These are phyloP conservation scores for Thuidium tamariscinum DNA, from an alignment of 225 moss, liverwort and hornwort genomes.

Conservation along the genomic window DNA sequence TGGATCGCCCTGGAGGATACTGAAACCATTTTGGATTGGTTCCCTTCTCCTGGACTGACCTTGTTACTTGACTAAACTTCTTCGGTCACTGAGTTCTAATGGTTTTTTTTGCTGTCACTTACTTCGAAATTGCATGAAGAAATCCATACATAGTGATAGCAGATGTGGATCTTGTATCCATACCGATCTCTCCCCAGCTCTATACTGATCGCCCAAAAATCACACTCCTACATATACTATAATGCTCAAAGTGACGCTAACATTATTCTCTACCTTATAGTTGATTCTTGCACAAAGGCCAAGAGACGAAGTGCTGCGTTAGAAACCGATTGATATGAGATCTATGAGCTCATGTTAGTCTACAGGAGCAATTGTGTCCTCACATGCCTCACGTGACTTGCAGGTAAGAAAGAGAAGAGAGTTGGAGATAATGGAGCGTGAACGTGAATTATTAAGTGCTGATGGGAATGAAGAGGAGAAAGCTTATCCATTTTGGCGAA, in stretches of 20 bases:
- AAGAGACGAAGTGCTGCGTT: not conserved
- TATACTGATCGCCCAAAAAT: not conserved
- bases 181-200: not conserved
- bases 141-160: not conserved
- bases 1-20: not conserved
- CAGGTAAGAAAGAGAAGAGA: constrained; percentile 81
- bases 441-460: constrained; percentile 25
- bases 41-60: not conserved
- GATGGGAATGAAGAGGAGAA: constrained; percentile 27
- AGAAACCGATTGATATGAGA: not conserved
- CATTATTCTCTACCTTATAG: not conserved
- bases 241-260: not conserved
- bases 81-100: not conserved
- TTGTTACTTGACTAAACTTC: not conserved
- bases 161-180: not conserved
- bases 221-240: not conserved
- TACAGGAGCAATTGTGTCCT: not conserved
- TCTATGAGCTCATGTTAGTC: not conserved
- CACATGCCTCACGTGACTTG: not conserved
- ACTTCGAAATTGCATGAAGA: not conserved
- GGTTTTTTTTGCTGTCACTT: not conserved
- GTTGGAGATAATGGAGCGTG: constrained; percentile 58
- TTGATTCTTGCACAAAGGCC: not conserved
- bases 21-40: not conserved
- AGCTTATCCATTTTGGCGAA: constrained; percentile 91